phyloP scores from a whole-genome alignment of 805 yeast species.

The Wickerhamomyces pijperi region DNA sequence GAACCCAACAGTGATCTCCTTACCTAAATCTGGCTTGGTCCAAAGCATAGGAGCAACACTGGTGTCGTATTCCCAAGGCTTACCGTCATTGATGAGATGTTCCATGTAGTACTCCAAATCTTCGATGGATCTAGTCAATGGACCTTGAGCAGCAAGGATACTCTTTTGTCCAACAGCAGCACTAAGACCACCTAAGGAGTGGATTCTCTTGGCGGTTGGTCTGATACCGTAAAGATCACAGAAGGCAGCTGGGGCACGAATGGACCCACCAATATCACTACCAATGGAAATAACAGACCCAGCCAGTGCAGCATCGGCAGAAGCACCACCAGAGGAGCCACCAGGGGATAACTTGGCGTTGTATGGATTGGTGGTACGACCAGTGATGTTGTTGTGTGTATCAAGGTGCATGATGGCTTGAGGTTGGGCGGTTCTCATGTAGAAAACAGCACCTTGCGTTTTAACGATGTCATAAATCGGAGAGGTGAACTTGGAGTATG shows the following conservation, averaged over 20 bases:
- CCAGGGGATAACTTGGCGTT: constrained; percentile 52
- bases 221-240: constrained; percentile 51
- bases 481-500: constrained; percentile 20
- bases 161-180: constrained; percentile 35
- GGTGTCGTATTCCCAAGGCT: constrained; percentile 49
- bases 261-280: constrained; percentile 64
- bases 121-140: constrained; percentile 50
- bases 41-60: constrained; percentile 26
- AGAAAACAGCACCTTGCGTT: constrained; percentile 38
- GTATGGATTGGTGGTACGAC: constrained; percentile 48
- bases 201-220: constrained; percentile 43
- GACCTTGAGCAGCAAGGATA: constrained; percentile 60
- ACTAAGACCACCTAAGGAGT: constrained; percentile 16
- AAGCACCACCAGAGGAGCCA: constrained; percentile 68
- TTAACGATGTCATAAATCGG: constrained; percentile 32
- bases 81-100: constrained; percentile 36
- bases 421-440: constrained; percentile 57
- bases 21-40: constrained; percentile 23
- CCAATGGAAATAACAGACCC: constrained; percentile 57
- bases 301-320: constrained; percentile 45
- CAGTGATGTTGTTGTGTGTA: constrained; percentile 47
- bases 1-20: constrained; percentile 46
- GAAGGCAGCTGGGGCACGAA: constrained; percentile 59
- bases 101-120: constrained; percentile 65
- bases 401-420: constrained; percentile 64